Percentiles rank a stretch among this genome's conserved stretches.
phyloP scores from a whole-genome alignment of 2,329 filamentous ascomycete genomes.

The Westerdykella ornata region DNA sequence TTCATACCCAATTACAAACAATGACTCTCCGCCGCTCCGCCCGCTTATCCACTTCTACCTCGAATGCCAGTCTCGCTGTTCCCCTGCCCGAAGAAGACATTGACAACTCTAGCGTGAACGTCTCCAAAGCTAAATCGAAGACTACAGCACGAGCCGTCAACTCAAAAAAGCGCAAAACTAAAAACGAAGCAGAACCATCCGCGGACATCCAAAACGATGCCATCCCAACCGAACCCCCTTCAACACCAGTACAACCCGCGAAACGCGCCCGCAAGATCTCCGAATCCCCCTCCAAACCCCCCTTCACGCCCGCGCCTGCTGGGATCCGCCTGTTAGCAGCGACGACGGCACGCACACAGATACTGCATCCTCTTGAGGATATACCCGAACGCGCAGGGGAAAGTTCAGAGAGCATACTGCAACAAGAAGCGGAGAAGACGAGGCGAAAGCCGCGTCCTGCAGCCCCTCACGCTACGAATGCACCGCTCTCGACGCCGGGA shows the following conservation, averaged over 20 bases:
- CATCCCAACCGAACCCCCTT: conserved; percentile 12
- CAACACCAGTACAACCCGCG: conserved; percentile 30
- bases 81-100: no score
- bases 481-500: conserved; percentile 63
- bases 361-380: conserved; percentile 21
- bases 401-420: conserved; percentile 1
- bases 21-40: conserved; percentile 52
- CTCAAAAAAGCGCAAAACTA: conserved; percentile 23
- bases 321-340: conserved; percentile 44
- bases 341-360: conserved; percentile 12
- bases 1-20: neutral
- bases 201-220: conserved; percentile 6
- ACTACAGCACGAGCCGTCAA: conserved; percentile 7
- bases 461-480: conserved; percentile 60
- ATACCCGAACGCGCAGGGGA: neutral
- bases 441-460: conserved; percentile 48
- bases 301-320: conserved; percentile 43
- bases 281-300: conserved; percentile 7
- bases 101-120: neutral
- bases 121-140: conserved; percentile 4
- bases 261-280: conserved; percentile 12
- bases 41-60: conserved; percentile 37
- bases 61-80: neutral
- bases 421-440: conserved; percentile 9
- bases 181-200: conserved; percentile 6